Percentiles rank a stretch among this genome's conserved stretches.
phyloP scores from a whole-genome alignment of 148 eudicot genomes.

The Linanthus parryae region DNA sequence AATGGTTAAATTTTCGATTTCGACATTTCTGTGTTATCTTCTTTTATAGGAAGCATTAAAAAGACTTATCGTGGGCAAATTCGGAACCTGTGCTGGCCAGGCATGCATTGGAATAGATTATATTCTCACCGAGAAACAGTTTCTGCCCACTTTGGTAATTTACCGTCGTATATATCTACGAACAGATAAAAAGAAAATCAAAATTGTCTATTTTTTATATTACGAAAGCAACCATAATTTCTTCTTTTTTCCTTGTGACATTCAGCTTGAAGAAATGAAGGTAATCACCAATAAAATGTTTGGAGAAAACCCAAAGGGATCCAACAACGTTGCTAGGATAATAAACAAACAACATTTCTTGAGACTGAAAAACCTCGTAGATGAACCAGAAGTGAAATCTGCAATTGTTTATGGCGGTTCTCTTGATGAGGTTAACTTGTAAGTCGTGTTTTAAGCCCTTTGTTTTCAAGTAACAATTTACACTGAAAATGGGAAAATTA shows the following conservation, averaged over 20 bases:
- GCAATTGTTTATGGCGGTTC: conserved; percentile 68
- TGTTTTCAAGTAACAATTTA: too few relatives aligned
- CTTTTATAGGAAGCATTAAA: conserved; percentile 42
- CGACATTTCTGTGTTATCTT: too few relatives aligned
- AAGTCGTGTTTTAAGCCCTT: too few relatives aligned
- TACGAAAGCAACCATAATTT: conserved; percentile 4
- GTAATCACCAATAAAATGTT: conserved; percentile 24
- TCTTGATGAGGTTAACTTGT: conserved; percentile 54
- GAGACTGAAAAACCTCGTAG: conserved; percentile 52
- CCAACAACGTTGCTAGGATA: conserved; percentile 38
- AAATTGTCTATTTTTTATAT: not conserved
- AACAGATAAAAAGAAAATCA: not conserved
- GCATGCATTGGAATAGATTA: conserved; percentile 82
- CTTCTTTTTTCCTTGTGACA: conserved; percentile 31
- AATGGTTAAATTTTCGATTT: not conserved
- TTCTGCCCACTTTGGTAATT: conserved; percentile 44
- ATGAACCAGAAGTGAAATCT: conserved; percentile 52
- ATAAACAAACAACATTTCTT: conserved; percentile 49
- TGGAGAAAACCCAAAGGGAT: conserved; percentile 46
- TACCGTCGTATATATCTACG: not conserved
- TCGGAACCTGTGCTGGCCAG: conserved; percentile 75
- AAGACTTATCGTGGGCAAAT: conserved; percentile 62
- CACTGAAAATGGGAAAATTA: too few relatives aligned
- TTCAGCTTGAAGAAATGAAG: conserved; percentile 52
- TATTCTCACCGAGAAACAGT: conserved; percentile 52